Base-by-base conservation (phyloP, 129 eudicot species). In the Sambucus nigra region DNA sequence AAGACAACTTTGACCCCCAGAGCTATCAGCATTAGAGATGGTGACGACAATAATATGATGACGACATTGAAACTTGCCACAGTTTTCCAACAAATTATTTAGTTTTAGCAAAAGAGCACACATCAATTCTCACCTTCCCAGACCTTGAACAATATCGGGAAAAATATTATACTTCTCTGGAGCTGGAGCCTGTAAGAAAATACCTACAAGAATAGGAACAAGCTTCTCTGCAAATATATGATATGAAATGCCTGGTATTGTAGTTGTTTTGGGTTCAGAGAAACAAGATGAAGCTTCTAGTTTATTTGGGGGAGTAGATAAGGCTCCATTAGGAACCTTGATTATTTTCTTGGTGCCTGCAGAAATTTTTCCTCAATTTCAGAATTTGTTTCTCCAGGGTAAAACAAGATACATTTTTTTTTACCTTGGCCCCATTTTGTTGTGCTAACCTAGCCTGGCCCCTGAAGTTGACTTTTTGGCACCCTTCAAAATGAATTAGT, bases 191-290 rank as follows among this genome's bases (percentile, higher is more conserved):
- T 76, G 81, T 59, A 92, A 47, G 74, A 86, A 82, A 53, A 86
- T 61, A 65, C 82, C 96, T 25, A 92, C 86, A 19, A 92, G 47
- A 51, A 83, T 64, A 16, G 96, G 80, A 46, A 86, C 63, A 77
- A 92, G 91, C 70, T 82, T 92, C 66, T 92, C 99, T 12, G 96
- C 73, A 75, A 86, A 86, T 25, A 82, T 49, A 73, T 74, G 70
- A 68, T 71, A 73, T 58, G 83, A 49, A 40, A 71, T 71, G 67
- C 61, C 65, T 5, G 48, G 15, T 16, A 46, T 51, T 29, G 66
- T 17, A 41, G 65, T 20, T 20, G 47, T 47, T 19, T 28, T 57
- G 47, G 69, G 64, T 49, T 54, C 73, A 40, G 67, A 63, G 73
- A 66, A 79, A 48, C 54, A 41, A 31, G 68, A 61, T 12, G 73